phyloP scores from a whole-genome alignment of 345 rosid genomes.

The Citrus hindsii region DNA sequence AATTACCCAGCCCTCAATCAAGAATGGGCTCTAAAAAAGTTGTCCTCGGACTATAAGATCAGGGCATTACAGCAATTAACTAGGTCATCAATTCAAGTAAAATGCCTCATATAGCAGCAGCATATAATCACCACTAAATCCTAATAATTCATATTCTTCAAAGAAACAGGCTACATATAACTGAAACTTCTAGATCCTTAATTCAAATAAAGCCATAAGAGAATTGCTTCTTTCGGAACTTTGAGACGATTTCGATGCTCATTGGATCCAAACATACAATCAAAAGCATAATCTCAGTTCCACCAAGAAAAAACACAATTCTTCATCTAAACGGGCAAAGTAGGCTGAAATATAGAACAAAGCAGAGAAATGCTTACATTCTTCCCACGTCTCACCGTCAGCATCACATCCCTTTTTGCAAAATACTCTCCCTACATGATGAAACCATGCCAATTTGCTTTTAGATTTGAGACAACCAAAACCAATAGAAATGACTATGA shows the following conservation, averaged over 20 bases:
- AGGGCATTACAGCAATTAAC: neutral
- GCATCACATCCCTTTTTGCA: slow-evolving; percentile 93
- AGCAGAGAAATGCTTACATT: slow-evolving; percentile 58
- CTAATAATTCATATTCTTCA: neutral
- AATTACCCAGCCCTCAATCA: neutral
- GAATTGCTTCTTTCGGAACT: neutral
- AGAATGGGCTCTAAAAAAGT: neutral
- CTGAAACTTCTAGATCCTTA: neutral
- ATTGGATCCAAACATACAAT: neutral
- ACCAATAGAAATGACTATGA: neutral
- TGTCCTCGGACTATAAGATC: neutral
- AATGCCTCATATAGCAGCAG: neutral
- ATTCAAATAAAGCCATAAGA: neutral
- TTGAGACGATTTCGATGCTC: neutral
- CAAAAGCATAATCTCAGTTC: neutral
- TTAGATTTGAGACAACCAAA: slow-evolving; percentile 2
- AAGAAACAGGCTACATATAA: neutral
- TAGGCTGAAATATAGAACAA: slow-evolving; percentile 1
- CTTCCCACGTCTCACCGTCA: slow-evolving; percentile 90
- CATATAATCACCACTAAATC: neutral
- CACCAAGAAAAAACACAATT: neutral
- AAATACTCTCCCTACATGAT: slow-evolving; percentile 89
- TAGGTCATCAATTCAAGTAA: neutral
- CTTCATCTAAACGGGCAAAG: neutral
- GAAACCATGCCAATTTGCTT: slow-evolving; percentile 10